Evolutionary conservation across 2,329 filamentous ascomycete species (phyloP), one percentile per base, ranked within the genome.

Genomic region (Didymella pinodella): DNA sequence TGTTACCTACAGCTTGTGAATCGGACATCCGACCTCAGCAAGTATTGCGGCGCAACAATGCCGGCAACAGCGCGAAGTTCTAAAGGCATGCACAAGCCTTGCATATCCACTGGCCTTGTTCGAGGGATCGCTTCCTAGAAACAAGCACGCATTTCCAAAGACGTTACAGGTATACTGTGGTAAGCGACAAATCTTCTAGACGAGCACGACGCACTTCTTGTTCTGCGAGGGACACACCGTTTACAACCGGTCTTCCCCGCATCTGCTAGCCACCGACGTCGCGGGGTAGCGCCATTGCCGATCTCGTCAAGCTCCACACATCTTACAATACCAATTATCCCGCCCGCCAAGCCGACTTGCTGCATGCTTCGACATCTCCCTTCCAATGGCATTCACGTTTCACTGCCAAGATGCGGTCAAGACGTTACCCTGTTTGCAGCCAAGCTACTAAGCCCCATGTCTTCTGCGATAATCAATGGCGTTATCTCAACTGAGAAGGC

Each of bases 361-460:
- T 54, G 46, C 41, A 51, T 59, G 50, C 56, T 59, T 60, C 43
- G 34, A 55, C 22, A 7, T 25, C 41, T 51, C 38, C 50, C 49
- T 48, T 10, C 68, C 65, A 64, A 65, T 68, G 36, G 59, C 14
- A 14, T 14, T 8, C 7, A 3, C 18, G 3, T 28, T n/a, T 29
- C 20, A 10, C 51, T 38, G 61, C 62, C 67, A 68, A 69, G 51
- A 48, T 47, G 22, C 53, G 58, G 57, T 61, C 62, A 65, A 69
- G 66, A 40, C 59, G 64, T 64, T 45, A 59, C 52, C 62, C 54
- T 58, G 65, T 62, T 43, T 29, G 26, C 44, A 38, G 65, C 66
- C 65, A 69, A 70, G 66, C 45, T 41, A n/a, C 53, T 50, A 41
- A 56, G 48, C 59, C 62, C 65, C 59, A 56, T 65, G 62, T 65